Conservation (phyloP, 2,329 filamentous ascomycete genomes). For the Orbilia ellipsospora region DNA sequence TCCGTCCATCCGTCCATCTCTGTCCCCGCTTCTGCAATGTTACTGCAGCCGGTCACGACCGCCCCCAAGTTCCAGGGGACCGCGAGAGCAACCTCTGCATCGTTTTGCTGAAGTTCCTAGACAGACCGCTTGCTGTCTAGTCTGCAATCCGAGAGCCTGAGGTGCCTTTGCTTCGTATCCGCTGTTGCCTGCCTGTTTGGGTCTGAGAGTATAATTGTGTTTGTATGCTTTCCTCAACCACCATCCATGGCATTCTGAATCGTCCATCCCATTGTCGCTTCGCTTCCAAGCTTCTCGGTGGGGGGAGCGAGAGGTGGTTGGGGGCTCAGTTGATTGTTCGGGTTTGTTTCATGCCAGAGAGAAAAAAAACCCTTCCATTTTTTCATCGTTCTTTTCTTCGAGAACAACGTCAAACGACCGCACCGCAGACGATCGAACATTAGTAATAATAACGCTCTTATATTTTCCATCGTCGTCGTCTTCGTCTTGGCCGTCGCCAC, state of each 20-base stretch:
- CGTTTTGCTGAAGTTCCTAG: not conserved
- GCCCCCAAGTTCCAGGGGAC: constrained; percentile 26
- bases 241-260: no score
- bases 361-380: not conserved
- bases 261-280: no score
- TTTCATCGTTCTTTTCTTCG: constrained; percentile 24
- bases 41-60: constrained; percentile 24
- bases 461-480: not conserved
- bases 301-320: no score
- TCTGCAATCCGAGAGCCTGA: no score
- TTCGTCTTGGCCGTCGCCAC: constrained; percentile 27
- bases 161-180: not conserved
- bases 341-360: no score
- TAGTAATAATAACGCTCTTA: constrained; percentile 24
- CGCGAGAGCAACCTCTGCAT: constrained; percentile 18
- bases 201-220: no score
- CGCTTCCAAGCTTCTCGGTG: no score
- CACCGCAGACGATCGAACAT: constrained; percentile 16
- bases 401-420: constrained; percentile 38
- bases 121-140: no score
- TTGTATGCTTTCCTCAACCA: no score
- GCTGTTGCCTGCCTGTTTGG: no score
- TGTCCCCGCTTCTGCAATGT: constrained; percentile 43
- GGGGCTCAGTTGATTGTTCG: no score
- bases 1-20: not conserved